A percentile compares a stretch with the other conserved stretches of the same genome.
phyloP scores from a whole-genome alignment of 1,284 basidiomycete genomes.

The Tylopilus orsonianus region DNA sequence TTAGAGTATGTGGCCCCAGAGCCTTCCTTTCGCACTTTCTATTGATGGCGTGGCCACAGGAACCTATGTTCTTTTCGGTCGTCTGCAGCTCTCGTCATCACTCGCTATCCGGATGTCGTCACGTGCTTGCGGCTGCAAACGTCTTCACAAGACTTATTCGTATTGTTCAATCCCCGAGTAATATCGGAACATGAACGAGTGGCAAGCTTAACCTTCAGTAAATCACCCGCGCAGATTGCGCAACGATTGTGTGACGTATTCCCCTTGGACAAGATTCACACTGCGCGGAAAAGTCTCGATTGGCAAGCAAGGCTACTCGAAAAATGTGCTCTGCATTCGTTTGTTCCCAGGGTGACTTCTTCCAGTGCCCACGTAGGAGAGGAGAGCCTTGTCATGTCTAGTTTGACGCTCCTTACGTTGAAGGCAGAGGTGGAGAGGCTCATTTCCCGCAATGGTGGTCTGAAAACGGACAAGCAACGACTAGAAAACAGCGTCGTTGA shows the following conservation, averaged over 20 bases:
- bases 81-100: conserved; percentile 50
- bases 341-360: conserved; percentile 35
- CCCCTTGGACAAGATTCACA: conserved; percentile 38
- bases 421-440: conserved; percentile 42
- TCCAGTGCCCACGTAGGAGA: conserved; percentile 10
- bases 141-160: conserved; percentile 41
- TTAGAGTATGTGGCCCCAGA: conserved; percentile 40
- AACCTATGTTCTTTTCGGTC: conserved; percentile 28
- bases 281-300: conserved; percentile 42
- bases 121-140: conserved; percentile 48
- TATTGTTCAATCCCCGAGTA: conserved; percentile 60
- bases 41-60: conserved; percentile 22
- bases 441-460: conserved; percentile 31
- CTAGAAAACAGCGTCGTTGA: conserved; percentile 34
- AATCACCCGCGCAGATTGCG: conserved; percentile 39
- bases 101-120: conserved; percentile 60
- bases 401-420: conserved; percentile 44
- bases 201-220: conserved; percentile 38
- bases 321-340: conserved; percentile 54
- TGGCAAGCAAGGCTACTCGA: conserved; percentile 58
- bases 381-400: conserved; percentile 45
- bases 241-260: conserved; percentile 47
- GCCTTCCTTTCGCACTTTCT: not conserved
- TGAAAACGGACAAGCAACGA: conserved; percentile 33
- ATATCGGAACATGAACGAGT: conserved; percentile 49